Percentiles rank a stretch among this genome's conserved stretches.
phyloP scores from a whole-genome alignment of 1,284 basidiomycete species.

The Pseudozyma hubeiensis region DNA sequence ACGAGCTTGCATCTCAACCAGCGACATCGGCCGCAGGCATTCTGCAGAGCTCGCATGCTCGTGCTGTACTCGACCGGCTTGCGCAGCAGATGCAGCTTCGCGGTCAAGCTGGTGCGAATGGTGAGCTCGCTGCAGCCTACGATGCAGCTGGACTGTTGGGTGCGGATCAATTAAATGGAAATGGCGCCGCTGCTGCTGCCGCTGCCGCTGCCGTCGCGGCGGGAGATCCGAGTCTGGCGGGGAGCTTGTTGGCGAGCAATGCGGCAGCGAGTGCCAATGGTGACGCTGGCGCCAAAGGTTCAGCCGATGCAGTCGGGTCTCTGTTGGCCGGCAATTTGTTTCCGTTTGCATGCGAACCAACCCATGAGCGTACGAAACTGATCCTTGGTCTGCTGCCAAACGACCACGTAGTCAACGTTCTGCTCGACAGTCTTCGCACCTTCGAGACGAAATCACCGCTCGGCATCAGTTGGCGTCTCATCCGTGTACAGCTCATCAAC shows the following conservation, averaged over 20 bases:
- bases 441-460: slow-evolving; percentile 53
- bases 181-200: slow-evolving; percentile 10
- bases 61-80: slow-evolving; percentile 57
- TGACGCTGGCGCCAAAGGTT: slow-evolving; percentile 1
- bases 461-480: slow-evolving; percentile 61
- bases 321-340: slow-evolving; percentile 26
- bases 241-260: slow-evolving; percentile 7
- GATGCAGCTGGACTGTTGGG: not conserved
- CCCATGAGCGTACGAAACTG: slow-evolving; percentile 38
- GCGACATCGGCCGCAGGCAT: slow-evolving; percentile 11
- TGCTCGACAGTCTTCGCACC: slow-evolving; percentile 56
- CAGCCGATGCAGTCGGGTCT: slow-evolving; percentile 22
- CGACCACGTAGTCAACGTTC: slow-evolving; percentile 58
- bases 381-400: slow-evolving; percentile 57
- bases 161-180: not conserved
- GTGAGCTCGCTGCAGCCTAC: slow-evolving; percentile 7
- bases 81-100: slow-evolving; percentile 49
- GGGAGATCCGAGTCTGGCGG: slow-evolving; percentile 17
- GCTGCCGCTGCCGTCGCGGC: slow-evolving; percentile 18
- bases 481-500: slow-evolving; percentile 56
- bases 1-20: slow-evolving; percentile 11
- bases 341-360: slow-evolving; percentile 28
- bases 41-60: slow-evolving; percentile 50
- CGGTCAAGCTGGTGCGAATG: slow-evolving; percentile 9
- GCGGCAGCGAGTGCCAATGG: slow-evolving; percentile 3